phyloP scores from a whole-genome alignment of 2,329 filamentous ascomycete species.

The Nemania serpens region DNA sequence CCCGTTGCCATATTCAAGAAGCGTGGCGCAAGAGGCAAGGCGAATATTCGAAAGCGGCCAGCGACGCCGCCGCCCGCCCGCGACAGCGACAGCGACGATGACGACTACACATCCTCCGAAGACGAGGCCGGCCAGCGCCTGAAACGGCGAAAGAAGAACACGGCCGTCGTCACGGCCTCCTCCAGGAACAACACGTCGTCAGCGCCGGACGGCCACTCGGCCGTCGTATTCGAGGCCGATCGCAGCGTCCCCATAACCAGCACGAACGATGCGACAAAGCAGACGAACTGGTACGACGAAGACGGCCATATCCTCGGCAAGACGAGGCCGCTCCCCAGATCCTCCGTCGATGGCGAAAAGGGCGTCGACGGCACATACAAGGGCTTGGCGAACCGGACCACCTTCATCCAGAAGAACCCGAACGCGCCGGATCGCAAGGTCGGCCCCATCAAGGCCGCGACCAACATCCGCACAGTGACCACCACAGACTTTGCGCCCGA shows the following conservation, averaged over 20 bases:
- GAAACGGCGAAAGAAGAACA: constrained; percentile 77
- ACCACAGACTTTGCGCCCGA: constrained; percentile 90
- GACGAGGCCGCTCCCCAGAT: constrained; percentile 48
- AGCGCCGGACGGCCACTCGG: constrained; percentile 48
- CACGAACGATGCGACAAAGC: constrained; percentile 87
- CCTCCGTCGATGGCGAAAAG: constrained; percentile 30
- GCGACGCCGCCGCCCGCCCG: constrained; percentile 75
- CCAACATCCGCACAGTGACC: constrained; percentile 89
- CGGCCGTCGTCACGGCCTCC: constrained; percentile 68
- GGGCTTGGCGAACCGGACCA: constrained; percentile 72
- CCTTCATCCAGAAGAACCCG: constrained; percentile 81
- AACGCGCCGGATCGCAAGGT: constrained; percentile 72
- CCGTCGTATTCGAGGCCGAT: constrained; percentile 64
- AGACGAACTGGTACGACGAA: constrained; percentile 88
- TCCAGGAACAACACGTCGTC: constrained; percentile 52
- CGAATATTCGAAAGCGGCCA: constrained; percentile 79
- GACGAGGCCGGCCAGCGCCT: constrained; percentile 76
- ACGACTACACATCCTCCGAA: constrained; percentile 73
- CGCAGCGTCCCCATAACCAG: constrained; percentile 65
- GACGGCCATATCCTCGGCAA: constrained; percentile 64
- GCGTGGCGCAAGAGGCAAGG: constrained; percentile 74
- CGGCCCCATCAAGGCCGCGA: constrained; percentile 84
- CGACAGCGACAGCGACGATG: constrained; percentile 58
- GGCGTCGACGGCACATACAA: constrained; percentile 71
- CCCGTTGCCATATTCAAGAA: constrained; percentile 83